phyloP scores from a whole-genome alignment of 2,329 filamentous ascomycete species.

The Dothistroma septosporum region DNA sequence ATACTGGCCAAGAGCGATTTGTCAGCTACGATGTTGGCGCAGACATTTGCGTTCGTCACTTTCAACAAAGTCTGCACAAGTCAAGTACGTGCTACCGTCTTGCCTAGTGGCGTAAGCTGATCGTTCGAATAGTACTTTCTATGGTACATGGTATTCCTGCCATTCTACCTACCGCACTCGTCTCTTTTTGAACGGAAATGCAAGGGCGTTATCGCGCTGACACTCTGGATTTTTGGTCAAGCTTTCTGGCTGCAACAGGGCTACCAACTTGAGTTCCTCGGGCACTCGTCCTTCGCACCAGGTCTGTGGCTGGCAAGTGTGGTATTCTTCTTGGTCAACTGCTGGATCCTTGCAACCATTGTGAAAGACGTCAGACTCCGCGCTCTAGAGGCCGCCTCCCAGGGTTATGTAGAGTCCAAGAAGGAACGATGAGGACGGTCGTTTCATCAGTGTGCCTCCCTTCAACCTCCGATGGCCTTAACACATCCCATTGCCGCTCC shows the following conservation, averaged over 20 bases:
- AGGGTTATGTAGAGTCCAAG: neutral
- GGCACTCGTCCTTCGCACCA: slow-evolving; percentile 76
- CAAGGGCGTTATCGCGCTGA: slow-evolving; percentile 61
- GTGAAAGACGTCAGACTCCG: slow-evolving; percentile 57
- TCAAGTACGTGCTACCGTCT: slow-evolving; percentile 58
- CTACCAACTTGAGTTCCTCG: slow-evolving; percentile 56
- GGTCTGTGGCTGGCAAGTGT: slow-evolving; percentile 74
- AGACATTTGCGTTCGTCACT: slow-evolving; percentile 94
- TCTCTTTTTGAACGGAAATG: slow-evolving; percentile 59
- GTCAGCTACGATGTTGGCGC: slow-evolving; percentile 79
- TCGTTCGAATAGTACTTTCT: slow-evolving; percentile 74
- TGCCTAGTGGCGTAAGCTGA: slow-evolving; percentile 6
- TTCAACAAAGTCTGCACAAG: slow-evolving; percentile 99
- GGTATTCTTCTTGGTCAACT: slow-evolving; percentile 78
- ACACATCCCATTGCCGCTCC: slow-evolving; percentile 63
- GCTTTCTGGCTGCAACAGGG: slow-evolving; percentile 49
- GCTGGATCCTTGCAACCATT: slow-evolving; percentile 79
- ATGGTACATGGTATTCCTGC: slow-evolving; percentile 94
- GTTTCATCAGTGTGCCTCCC: neutral
- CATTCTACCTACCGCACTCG: slow-evolving; percentile 80
- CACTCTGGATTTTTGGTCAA: slow-evolving; percentile 73
- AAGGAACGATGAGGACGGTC: slow-evolving; percentile 14
- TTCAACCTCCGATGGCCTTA: slow-evolving; percentile 46
- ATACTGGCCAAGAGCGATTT: slow-evolving; percentile 76
- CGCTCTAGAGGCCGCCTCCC: neutral